These are phyloP conservation scores for Forsythia viridissima DNA, from an alignment of 257 asterid species.

Conservation along the genomic window DNA sequence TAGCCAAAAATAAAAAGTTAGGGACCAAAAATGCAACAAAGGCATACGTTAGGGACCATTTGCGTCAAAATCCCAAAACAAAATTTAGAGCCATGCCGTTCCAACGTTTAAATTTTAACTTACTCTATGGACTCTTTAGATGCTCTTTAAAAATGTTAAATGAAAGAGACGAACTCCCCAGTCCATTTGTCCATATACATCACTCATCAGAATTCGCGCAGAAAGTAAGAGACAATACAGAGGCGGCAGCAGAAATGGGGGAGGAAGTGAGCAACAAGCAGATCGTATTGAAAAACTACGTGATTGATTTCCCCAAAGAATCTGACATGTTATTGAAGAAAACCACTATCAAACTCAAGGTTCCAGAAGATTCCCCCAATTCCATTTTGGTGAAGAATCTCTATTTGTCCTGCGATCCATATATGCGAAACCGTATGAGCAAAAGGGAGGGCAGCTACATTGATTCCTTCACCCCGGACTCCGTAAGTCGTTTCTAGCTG, in stretches of 20 bases:
- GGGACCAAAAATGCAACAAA: too few species aligned
- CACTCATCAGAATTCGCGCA: too few species aligned
- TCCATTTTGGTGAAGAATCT: conserved; percentile 34
- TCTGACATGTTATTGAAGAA: conserved; percentile 23
- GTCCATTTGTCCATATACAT: too few species aligned
- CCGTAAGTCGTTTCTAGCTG: conserved; percentile 4
- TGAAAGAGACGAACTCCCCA: too few species aligned
- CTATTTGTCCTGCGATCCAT: conserved; percentile 35
- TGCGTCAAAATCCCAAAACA: too few species aligned
- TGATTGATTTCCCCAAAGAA: conserved; percentile 5
- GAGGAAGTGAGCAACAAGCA: conserved; percentile 34
- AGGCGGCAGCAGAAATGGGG: background rate
- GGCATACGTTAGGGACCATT: too few species aligned
- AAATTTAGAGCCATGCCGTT: too few species aligned
- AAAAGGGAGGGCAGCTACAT: conserved; percentile 14
- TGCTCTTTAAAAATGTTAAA: too few species aligned
- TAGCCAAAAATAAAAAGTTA: too few species aligned
- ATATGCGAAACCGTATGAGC: conserved; percentile 37
- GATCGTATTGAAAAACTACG: conserved; percentile 20
- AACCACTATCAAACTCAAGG: conserved; percentile 16
- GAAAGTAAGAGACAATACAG: background rate
- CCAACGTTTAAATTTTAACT: too few species aligned
- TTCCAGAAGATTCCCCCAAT: conserved; percentile 12
- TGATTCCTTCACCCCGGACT: conserved; percentile 25
- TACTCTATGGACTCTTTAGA: too few species aligned